Conservation (phyloP, 495 filamentous ascomycete species). For the Podospora didyma region DNA sequence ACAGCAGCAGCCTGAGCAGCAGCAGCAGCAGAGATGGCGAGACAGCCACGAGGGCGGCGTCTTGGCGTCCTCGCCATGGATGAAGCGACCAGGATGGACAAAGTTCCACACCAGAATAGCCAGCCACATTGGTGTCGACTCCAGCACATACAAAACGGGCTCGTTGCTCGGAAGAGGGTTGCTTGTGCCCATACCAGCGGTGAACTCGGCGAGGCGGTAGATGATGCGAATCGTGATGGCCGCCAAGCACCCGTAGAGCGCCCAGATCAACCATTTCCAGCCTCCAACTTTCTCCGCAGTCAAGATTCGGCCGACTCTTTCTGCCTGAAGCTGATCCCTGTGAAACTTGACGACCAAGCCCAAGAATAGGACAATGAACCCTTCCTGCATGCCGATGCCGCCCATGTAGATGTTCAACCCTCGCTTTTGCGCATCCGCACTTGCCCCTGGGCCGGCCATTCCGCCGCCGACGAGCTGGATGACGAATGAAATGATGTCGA, state of each 20-base stretch:
- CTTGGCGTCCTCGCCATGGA: no score
- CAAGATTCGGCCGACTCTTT: background rate
- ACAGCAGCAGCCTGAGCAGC: no score
- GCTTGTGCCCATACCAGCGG: constrained; percentile 25
- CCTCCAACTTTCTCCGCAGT: background rate
- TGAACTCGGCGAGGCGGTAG: constrained; percentile 55
- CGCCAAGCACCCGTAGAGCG: constrained; percentile 39
- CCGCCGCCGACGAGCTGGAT: constrained; percentile 51
- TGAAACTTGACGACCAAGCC: background rate
- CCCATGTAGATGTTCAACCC: background rate
- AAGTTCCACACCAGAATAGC: constrained; percentile 43
- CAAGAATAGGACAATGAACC: background rate
- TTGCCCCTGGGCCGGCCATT: background rate
- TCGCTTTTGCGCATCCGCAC: background rate
- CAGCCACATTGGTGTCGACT: constrained; percentile 53
- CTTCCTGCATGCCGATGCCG: background rate
- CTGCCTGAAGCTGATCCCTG: background rate
- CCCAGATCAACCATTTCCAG: constrained; percentile 35
- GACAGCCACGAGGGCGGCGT: no score
- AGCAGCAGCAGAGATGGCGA: no score
- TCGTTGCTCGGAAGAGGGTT: constrained; percentile 49
- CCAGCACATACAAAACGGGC: constrained; percentile 48
- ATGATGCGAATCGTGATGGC: constrained; percentile 46
- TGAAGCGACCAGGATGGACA: constrained; percentile 16
- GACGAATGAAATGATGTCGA: constrained; percentile 60